A percentile compares a stretch with the other conserved stretches of the same genome.
These are phyloP conservation scores for Cardamine occulta DNA, from an alignment of 345 rosid species.

Conservation along the genomic window DNA sequence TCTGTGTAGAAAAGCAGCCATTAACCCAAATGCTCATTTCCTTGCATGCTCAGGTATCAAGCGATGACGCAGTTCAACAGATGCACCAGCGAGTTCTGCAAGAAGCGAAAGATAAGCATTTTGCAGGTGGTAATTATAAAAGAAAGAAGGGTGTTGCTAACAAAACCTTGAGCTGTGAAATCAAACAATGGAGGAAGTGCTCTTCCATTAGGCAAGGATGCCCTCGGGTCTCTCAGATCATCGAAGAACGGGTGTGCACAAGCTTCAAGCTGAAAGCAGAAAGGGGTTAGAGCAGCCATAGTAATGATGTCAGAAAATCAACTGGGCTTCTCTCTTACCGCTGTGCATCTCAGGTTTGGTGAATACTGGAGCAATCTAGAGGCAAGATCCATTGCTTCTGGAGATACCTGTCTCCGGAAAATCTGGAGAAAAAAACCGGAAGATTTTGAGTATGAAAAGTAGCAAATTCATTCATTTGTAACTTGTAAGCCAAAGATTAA, in stretches of 20 bases:
- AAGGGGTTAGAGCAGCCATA: slow-evolving; percentile 14
- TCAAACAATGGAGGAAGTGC: slow-evolving; percentile 84
- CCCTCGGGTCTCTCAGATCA: slow-evolving; percentile 78
- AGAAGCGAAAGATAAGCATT: slow-evolving; percentile 12
- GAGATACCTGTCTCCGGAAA: slow-evolving; percentile 69
- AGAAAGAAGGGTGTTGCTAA: background rate
- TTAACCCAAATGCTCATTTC: slow-evolving; percentile 41
- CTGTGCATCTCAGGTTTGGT: slow-evolving; percentile 73
- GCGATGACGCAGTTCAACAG: slow-evolving; percentile 65
- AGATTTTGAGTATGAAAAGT: slow-evolving; percentile 2
- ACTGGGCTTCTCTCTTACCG: slow-evolving; percentile 55
- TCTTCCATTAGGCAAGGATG: slow-evolving; percentile 85
- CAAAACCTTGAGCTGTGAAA: slow-evolving; percentile 95
- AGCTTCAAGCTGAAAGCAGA: slow-evolving; percentile 83
- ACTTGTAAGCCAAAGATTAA: background rate
- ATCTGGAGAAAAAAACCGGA: slow-evolving; percentile 48
- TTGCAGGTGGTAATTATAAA: background rate
- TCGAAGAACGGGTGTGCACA: slow-evolving; percentile 98
- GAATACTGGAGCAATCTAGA: slow-evolving; percentile 92
- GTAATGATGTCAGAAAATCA: slow-evolving; percentile 2
- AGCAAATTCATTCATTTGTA: slow-evolving; percentile 3
- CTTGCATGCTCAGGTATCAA: slow-evolving; percentile 78
- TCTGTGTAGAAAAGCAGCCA: slow-evolving; percentile 22
- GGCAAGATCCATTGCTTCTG: slow-evolving; percentile 85
- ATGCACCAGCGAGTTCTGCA: slow-evolving; percentile 84